Conservation (phyloP, 2,329 filamentous ascomycete species). For the Myrmaecium sp. region DNA sequence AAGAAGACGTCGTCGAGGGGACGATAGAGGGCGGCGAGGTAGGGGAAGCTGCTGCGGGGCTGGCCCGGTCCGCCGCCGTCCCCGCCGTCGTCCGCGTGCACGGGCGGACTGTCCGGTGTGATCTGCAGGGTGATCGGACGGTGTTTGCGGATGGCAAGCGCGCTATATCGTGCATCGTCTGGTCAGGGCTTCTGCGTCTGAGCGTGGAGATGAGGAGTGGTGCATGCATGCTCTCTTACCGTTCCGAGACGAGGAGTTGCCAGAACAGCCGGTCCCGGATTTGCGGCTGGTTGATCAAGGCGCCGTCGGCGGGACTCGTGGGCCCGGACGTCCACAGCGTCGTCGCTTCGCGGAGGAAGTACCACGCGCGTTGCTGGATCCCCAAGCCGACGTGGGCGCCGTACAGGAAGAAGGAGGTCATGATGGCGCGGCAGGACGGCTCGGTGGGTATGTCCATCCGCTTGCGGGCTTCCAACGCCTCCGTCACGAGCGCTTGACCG, state of each 20-base stretch:
- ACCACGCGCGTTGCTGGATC: slow-evolving; percentile 63
- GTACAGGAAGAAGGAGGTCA: slow-evolving; percentile 68
- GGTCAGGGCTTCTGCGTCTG: no score
- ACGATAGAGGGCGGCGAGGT: slow-evolving; percentile 45
- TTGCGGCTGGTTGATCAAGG: no score
- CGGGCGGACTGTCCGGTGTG: slow-evolving; percentile 47
- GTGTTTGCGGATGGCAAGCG: slow-evolving; percentile 54
- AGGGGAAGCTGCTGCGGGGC: no score
- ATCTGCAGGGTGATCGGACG: slow-evolving; percentile 54
- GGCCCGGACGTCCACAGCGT: no score
- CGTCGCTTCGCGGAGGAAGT: slow-evolving; percentile 58
- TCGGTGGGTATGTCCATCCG: slow-evolving; percentile 9
- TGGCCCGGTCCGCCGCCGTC: slow-evolving; percentile 34
- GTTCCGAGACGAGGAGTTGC: no score
- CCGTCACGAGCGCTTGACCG: slow-evolving; percentile 1
- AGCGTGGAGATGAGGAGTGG: no score
- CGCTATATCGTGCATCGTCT: slow-evolving; percentile 30
- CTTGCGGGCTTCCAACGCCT: slow-evolving; percentile 7
- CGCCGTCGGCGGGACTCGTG: no score
- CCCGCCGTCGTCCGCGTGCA: slow-evolving; percentile 47
- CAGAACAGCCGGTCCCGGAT: no score
- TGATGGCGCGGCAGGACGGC: slow-evolving; percentile 24
- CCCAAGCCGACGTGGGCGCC: slow-evolving; percentile 55
- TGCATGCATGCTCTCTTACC: no score
- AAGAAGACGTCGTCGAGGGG: slow-evolving; percentile 50